phyloP scores from a whole-genome alignment of 805 yeast genomes.

The Zygosaccharomyces bisporus region DNA sequence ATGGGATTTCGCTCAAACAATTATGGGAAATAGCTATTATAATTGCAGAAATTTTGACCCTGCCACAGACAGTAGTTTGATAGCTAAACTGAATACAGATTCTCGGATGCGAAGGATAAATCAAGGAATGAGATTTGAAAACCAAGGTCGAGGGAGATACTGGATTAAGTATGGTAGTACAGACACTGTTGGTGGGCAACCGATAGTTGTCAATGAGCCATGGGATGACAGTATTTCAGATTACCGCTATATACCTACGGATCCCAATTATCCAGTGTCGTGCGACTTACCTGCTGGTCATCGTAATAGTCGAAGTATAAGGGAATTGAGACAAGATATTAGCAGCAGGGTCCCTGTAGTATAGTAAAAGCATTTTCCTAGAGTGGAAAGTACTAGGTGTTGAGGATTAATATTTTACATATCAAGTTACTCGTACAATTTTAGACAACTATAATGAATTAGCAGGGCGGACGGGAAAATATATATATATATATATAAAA shows the following conservation, averaged over 20 bases:
- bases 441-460: background rate
- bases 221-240: conserved; percentile 28
- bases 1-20: conserved; percentile 68
- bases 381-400: background rate
- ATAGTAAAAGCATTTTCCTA: background rate
- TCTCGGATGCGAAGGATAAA: conserved; percentile 66
- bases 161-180: conserved; percentile 53
- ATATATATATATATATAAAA: no score
- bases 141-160: conserved; percentile 74
- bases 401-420: conserved; percentile 4
- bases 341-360: conserved; percentile 14
- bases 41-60: conserved; percentile 83
- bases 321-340: conserved; percentile 21
- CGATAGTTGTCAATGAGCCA: conserved; percentile 10
- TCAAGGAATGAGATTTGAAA: conserved; percentile 77
- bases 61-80: conserved; percentile 43
- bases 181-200: background rate
- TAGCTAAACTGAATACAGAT: conserved; percentile 64
- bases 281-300: conserved; percentile 30
- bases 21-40: conserved; percentile 64
- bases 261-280: conserved; percentile 35
- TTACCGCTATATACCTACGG: conserved; percentile 28
- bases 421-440: conserved; percentile 3
- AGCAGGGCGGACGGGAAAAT: background rate
- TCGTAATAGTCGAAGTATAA: conserved; percentile 26